These are phyloP conservation scores for Russula lepida DNA, from an alignment of 768 basidiomycete genomes.

Conservation along the genomic window DNA sequence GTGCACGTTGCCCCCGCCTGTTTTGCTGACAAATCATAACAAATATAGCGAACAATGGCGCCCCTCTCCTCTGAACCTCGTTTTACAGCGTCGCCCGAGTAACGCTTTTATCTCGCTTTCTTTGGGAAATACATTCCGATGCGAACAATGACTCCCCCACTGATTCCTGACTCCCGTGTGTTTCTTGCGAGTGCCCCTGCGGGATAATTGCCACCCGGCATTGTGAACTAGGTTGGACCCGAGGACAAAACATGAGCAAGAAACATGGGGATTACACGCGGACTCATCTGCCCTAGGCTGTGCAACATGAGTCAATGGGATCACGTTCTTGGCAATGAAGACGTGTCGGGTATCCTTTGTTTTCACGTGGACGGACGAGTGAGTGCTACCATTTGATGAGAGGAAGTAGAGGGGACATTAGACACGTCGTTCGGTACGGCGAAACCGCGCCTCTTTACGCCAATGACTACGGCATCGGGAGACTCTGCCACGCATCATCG, in stretches of 20 bases:
- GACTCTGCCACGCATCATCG: neutral
- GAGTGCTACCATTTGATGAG: conserved; percentile 3
- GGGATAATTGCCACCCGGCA: neutral
- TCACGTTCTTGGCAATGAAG: neutral
- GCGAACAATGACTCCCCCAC: conserved; percentile 4
- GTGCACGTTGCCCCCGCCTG: conserved; percentile 18
- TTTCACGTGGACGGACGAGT: neutral
- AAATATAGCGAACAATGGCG: conserved; percentile 18
- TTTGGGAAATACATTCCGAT: neutral
- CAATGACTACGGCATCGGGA: neutral
- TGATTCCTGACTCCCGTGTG: conserved; percentile 1
- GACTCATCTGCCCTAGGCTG: neutral
- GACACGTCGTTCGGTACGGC: conserved; percentile 4
- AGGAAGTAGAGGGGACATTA: conserved; percentile 10
- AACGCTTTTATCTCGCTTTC: conserved; percentile 4
- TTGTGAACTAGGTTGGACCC: neutral
- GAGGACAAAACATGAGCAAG: conserved; percentile 3
- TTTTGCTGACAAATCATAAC: conserved; percentile 18
- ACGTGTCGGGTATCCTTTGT: conserved; percentile 2
- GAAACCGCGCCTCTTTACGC: neutral
- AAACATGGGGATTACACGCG: conserved; percentile 14
- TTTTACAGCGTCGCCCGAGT: conserved; percentile 21
- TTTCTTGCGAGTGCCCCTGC: neutral
- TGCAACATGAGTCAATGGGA: neutral
- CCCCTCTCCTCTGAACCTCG: conserved; percentile 16